Base-by-base conservation (phyloP, 225 moss, liverwort and hornwort genomes). In the Takakia lepidozioides region DNA sequence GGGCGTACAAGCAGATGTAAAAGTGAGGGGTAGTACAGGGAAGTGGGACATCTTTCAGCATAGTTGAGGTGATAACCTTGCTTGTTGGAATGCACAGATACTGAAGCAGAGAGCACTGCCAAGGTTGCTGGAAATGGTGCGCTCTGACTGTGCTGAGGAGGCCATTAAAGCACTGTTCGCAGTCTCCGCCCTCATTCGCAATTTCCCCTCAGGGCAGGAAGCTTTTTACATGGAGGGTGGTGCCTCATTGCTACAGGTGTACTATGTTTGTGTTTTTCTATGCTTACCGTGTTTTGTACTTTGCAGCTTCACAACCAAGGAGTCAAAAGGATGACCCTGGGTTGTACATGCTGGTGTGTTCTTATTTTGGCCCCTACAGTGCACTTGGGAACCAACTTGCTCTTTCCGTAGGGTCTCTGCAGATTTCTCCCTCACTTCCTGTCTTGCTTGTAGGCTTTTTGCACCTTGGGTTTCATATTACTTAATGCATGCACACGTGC, bases 151-250 rank as follows among this genome's bases (percentile, higher is more conserved):
- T 46, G 34, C 65, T 17, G 88, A 86, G 38, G 93, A 93, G 67
- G 81, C 88, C 41, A 83, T 74, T 28, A 93, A 93, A 72, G 88
- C 93, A 36, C 61, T 93, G 56, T 86, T 78, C 41, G 93, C 88
- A 27, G 67, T 93, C 22, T 93, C 93, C 58, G 88, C 93, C 46
- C 58, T 93, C 45, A 72, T 88, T 41, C 86, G 93, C 51, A 93
- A 93, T 46, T 88, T 74, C 24, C 86, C 88, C 36, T 58, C 72
- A 3, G 86, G 83, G 29, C 93, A 89, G 56, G 78, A 89, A 59
- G 68, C 69, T 28, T 93, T 93, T 67, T 86, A 86, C 58, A 50
- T 57, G 23, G 65, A 81, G 40, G 88, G 88, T 27, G 93, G 93
- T 37, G 67, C 78, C 40, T 57, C 48, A 9, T 61, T 93, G 43